Base-by-base conservation (phyloP, 345 rosid species). In the Hibiscus mutabilis region DNA sequence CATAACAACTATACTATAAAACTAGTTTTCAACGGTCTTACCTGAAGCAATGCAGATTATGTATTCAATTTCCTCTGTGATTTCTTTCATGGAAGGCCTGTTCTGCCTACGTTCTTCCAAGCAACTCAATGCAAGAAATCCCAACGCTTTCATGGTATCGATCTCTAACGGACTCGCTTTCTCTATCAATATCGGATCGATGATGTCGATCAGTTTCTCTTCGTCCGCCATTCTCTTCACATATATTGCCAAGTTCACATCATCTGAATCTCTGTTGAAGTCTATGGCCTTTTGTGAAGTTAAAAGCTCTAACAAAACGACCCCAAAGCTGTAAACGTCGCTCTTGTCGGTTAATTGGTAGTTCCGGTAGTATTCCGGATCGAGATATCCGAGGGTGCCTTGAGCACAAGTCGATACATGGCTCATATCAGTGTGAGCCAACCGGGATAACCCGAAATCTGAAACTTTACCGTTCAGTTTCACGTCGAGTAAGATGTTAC, bases 71-170 rank as follows among this genome's bases (percentile, higher is more conserved):
- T 88, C 90, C 52, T 80, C 83, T 0, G 83, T 76, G 44, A 40
- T 40, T 9, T 40, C 44, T 40, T 40, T 40, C 44, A 40, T 40
- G 44, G 44, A 40, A 40, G 92, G 92, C 69, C 92, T 79, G 53
- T 84, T 79, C 73, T 88, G 87, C 71, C 92, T 80, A 21, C 77
- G 79, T 12, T 88, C 92, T 65, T 88, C 90, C 80, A 86, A 44
- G 78, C 92, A 88, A 14, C 73, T 70, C 69, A 78, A 53, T 2
- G 86, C 88, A 22, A 88, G 64, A 63, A 71, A 74, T 6, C 75
- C 84, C 14, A 88, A 51, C 19, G 88, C 86, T 76, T 78, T 83
- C 72, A 88, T 86, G 6, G 85, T 88, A 2, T 88, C 92, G 69
- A 82, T 1, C 64, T 81, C 81, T 10, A 84, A 4, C 2, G 42